A percentile compares a stretch with the other conserved stretches of the same genome.
Evolutionary conservation across 2,329 filamentous ascomycete species (phyloP).

Genomic region (Trichophyton benhamiae): DNA sequence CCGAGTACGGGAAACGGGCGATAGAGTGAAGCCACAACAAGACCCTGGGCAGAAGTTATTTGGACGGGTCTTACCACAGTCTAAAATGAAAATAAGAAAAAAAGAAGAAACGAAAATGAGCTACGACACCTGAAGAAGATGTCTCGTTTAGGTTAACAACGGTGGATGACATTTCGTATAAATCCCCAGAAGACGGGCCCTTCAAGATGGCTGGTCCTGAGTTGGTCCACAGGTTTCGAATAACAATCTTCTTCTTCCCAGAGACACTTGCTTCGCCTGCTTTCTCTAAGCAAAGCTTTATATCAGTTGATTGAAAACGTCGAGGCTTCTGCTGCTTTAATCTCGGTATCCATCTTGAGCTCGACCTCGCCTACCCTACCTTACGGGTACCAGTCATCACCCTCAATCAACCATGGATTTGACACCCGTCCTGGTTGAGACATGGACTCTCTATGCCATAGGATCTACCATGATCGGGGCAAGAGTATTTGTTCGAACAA

Average conservation of each 20-base stretch:
- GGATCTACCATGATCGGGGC: slow-evolving; percentile 23
- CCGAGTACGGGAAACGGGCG: slow-evolving; percentile 2
- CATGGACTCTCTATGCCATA: slow-evolving; percentile 28
- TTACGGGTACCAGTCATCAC: too few relatives aligned
- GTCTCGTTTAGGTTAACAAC: neutral
- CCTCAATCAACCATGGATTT: neutral
- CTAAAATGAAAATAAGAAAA: neutral
- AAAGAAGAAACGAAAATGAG: too few relatives aligned
- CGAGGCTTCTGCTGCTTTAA: neutral
- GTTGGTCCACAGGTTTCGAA: neutral
- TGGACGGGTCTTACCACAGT: neutral
- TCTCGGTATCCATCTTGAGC: neutral
- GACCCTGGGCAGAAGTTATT: neutral
- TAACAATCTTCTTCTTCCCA: neutral
- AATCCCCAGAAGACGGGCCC: neutral
- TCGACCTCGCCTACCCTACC: neutral
- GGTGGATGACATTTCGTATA: neutral
- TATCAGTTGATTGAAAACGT: neutral
- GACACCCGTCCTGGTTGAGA: slow-evolving; percentile 18
- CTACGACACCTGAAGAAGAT: neutral
- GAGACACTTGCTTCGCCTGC: too few relatives aligned
- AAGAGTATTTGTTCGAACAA: slow-evolving; percentile 24
- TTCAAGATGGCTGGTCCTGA: neutral
- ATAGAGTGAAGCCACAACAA: neutral
- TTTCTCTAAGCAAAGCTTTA: neutral